Evolutionary conservation across 2,329 filamentous ascomycete species (phyloP).

Genomic region (Myriosclerotinia duriaeana): DNA sequence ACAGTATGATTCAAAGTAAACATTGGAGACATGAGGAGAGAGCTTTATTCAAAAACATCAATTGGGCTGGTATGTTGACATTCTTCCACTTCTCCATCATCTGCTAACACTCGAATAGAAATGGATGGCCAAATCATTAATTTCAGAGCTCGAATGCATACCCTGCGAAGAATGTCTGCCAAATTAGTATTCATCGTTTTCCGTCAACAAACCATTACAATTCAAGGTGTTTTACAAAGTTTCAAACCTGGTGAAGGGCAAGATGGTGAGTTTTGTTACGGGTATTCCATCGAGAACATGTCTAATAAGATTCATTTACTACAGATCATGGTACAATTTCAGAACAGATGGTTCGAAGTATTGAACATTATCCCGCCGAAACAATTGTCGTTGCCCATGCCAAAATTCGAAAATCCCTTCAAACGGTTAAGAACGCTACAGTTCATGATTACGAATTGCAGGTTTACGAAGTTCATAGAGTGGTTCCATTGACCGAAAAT

Average conservation of each 20-base stretch:
- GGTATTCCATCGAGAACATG: neutral
- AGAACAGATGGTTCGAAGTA: slow-evolving; percentile 80
- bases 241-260: slow-evolving; percentile 31
- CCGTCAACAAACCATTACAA: slow-evolving; percentile 76
- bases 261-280: slow-evolving; percentile 30
- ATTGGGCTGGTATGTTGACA: slow-evolving; percentile 35
- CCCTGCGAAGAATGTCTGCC: slow-evolving; percentile 76
- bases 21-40: slow-evolving; percentile 37
- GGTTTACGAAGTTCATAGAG: slow-evolving; percentile 63
- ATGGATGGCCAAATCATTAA: slow-evolving; percentile 35
- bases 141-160: slow-evolving; percentile 74
- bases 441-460: slow-evolving; percentile 75
- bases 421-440: slow-evolving; percentile 72
- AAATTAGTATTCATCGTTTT: slow-evolving; percentile 83
- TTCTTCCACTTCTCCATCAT: no score
- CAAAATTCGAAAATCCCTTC: slow-evolving; percentile 68
- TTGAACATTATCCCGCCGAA: slow-evolving; percentile 76
- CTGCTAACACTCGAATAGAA: slow-evolving; percentile 29
- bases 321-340: slow-evolving; percentile 48
- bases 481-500: slow-evolving; percentile 59
- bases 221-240: slow-evolving; percentile 72
- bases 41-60: slow-evolving; percentile 38
- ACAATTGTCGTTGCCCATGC: slow-evolving; percentile 76
- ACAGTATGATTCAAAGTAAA: slow-evolving; percentile 42
- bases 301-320: neutral